Base-by-base conservation (phyloP, 2,329 filamentous ascomycete genomes). In the Monilinia vaccinii-corymbosi region DNA sequence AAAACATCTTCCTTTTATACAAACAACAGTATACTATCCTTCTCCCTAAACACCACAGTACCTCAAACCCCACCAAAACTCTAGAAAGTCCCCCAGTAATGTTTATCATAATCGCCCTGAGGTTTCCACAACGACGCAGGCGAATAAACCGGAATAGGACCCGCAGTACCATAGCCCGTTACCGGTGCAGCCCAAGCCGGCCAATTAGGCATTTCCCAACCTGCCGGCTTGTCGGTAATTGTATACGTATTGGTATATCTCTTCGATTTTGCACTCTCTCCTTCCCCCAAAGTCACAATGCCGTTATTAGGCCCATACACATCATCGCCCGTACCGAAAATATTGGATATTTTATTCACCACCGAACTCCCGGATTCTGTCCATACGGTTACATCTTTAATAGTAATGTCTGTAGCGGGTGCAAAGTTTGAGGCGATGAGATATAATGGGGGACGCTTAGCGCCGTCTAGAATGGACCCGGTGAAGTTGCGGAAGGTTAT, bases 381-480 rank as follows among this genome's bases (percentile, higher is more conserved):
- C 73, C 72, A 75, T n/a, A 75, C 57, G 16, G 64, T 61, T 50
- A 75, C 71, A n/a, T 71, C 65, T 13, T 70, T 65, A 1, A 74
- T 62, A 0, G 69, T 73, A 14, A 75, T 65, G 56, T 73, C 71
- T 0, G 60, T 67, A 0, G 69, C 65, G 18, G 69, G 72, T 1
- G 69, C 69, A 13, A 73, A 61, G 58, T 74, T 71, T 16, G 69
- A 72, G 11, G 69, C 71, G 7, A 71, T 58, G 8, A 74, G 66
- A 13, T 71, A 69, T 5, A 74, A 64, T 0, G 72, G 67, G 21
- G 68, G 68, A 0, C 72, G 68, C 1, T 56, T 38, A 4, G 62
- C 62, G 18, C 72, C 73, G 49, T 74, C 61, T 25, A 69, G 23
- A 2, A 59, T 59, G 1, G 45, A 52, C 3, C 57, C 57, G 4